Conservation (phyloP, 2,329 filamentous ascomycete species). For the Beauveria medogensis region DNA sequence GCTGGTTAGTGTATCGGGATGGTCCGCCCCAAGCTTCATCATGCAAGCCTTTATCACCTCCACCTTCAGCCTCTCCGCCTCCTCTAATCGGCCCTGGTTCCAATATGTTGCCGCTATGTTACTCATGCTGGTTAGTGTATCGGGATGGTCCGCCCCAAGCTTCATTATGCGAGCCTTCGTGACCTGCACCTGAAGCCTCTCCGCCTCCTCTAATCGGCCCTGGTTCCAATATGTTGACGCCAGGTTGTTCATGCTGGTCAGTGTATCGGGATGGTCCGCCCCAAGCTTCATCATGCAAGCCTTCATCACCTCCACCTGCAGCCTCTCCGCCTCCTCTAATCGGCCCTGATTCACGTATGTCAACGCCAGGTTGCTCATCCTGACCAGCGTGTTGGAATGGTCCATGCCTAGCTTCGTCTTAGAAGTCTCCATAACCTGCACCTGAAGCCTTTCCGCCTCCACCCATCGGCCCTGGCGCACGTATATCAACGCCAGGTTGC, state of each 20-base stretch:
- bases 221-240: not conserved
- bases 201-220: not conserved
- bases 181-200: slow-evolving; percentile 9
- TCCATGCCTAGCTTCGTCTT: too few species aligned
- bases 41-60: fast-evolving
- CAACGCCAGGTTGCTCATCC: fast-evolving
- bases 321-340: not conserved
- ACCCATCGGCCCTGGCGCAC: not conserved
- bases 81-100: not conserved
- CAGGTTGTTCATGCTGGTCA: slow-evolving; percentile 3
- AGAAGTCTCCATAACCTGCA: not conserved
- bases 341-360: too few species aligned
- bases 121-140: slow-evolving; percentile 14
- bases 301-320: not conserved
- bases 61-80: not conserved
- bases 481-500: slow-evolving; percentile 11
- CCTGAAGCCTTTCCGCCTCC: slow-evolving; percentile 8
- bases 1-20: slow-evolving; percentile 14
- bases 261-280: not conserved
- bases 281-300: not conserved
- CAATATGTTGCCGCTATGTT: slow-evolving; percentile 7
- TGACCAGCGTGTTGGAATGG: too few species aligned
- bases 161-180: not conserved
- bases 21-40: slow-evolving; percentile 1
- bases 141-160: slow-evolving; percentile 11